Evolutionary conservation across 371 early-diverging fungal genomes (phyloP).

Genomic region (Apophysomyces sp.): DNA sequence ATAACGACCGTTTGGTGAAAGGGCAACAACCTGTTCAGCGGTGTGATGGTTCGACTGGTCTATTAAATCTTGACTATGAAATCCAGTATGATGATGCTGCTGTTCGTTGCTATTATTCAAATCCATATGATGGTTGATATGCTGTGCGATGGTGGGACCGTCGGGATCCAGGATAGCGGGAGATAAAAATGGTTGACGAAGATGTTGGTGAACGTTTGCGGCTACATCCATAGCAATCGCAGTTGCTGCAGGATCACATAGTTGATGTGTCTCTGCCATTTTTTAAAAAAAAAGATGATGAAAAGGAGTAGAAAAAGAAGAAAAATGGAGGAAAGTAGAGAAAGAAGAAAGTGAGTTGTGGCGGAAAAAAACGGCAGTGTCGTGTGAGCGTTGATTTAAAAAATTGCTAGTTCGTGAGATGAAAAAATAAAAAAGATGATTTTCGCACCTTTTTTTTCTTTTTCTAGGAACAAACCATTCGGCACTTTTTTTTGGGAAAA

Average conservation of each 20-base stretch:
- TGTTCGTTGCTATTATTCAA: constrained; percentile 12
- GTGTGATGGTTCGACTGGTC: constrained; percentile 48
- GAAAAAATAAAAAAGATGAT: no score
- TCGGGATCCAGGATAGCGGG: constrained; percentile 9
- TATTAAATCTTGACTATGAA: constrained; percentile 21
- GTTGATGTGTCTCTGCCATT: neutral
- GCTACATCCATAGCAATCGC: neutral
- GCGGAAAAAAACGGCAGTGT: neutral
- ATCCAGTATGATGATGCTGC: constrained; percentile 5
- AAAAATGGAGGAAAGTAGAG: neutral
- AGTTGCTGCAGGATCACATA: neutral
- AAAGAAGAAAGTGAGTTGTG: neutral
- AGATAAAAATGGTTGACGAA: constrained; percentile 1
- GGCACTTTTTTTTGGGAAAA: no score
- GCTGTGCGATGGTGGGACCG: constrained; percentile 18
- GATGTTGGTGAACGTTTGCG: neutral
- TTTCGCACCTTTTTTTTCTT: neutral
- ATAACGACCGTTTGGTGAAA: constrained; percentile 70
- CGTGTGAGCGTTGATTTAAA: neutral
- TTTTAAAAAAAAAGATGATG: neutral
- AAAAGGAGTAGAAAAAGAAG: neutral
- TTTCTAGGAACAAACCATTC: neutral
- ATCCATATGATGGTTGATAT: constrained; percentile 19
- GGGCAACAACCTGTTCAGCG: constrained; percentile 67
- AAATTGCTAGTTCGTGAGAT: neutral